Evolutionary conservation across 495 filamentous ascomycete species (phyloP).

Genomic region (Neurospora intermedia): DNA sequence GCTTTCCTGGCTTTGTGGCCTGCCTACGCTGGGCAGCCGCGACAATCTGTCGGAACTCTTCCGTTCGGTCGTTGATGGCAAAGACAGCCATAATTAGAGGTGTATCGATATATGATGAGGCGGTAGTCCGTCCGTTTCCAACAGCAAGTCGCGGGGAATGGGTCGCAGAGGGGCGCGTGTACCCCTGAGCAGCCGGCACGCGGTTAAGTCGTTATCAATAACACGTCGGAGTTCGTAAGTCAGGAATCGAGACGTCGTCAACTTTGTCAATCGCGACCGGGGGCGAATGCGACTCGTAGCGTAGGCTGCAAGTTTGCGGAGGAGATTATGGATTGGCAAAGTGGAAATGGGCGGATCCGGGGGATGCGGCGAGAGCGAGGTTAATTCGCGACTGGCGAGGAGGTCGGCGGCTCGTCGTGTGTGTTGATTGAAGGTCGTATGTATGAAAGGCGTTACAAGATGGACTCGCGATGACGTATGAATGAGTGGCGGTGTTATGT

Average conservation of each 20-base stretch:
- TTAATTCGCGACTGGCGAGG: background rate
- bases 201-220: background rate
- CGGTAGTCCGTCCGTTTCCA: background rate
- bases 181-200: slow-evolving; percentile 1
- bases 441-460: background rate
- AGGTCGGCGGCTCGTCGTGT: background rate
- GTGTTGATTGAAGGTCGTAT: background rate
- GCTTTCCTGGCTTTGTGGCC: slow-evolving; percentile 58
- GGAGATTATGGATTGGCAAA: background rate
- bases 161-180: background rate
- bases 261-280: background rate
- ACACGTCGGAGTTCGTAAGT: background rate
- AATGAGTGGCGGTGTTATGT: background rate
- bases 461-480: background rate
- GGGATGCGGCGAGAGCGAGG: background rate
- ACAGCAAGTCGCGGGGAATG: background rate
- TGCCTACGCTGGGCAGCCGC: slow-evolving; percentile 68
- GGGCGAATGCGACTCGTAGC: background rate
- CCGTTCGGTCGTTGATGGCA: slow-evolving; percentile 92
- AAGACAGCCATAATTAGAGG: slow-evolving; percentile 36
- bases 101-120: background rate
- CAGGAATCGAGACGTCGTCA: background rate
- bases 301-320: background rate
- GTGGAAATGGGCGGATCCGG: background rate
- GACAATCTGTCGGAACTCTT: slow-evolving; percentile 86